phyloP scores from a whole-genome alignment of 2,329 filamentous ascomycete genomes.

The Neofusicoccum cordaticola region DNA sequence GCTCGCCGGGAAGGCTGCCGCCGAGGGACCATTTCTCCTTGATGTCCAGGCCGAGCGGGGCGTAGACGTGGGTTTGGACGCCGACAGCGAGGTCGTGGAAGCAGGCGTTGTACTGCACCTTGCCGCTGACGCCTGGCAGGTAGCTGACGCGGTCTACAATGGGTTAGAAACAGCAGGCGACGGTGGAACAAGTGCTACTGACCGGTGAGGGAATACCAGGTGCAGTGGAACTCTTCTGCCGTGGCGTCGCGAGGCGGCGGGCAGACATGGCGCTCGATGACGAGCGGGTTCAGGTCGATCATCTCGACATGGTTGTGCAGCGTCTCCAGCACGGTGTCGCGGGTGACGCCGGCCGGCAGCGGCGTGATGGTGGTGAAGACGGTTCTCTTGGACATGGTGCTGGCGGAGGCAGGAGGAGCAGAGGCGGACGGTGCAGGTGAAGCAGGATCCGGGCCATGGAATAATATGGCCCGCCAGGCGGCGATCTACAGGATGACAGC shows the following conservation, averaged over 20 bases:
- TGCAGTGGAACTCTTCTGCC: slow-evolving; percentile 67
- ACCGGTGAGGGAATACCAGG: slow-evolving; percentile 64
- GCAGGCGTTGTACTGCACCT: slow-evolving; percentile 74
- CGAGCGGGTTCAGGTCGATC: slow-evolving; percentile 84
- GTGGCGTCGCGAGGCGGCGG: slow-evolving; percentile 64
- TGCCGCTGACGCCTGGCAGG: slow-evolving; percentile 65
- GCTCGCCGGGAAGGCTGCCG: slow-evolving; percentile 69
- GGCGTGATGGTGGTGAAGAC: slow-evolving; percentile 78
- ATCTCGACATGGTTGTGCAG: slow-evolving; percentile 77
- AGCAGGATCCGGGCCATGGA: background rate
- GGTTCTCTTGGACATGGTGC: slow-evolving; percentile 65
- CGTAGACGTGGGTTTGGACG: slow-evolving; percentile 79
- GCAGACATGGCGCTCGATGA: slow-evolving; percentile 68
- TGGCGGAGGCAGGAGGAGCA: background rate
- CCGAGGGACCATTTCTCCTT: slow-evolving; percentile 74
- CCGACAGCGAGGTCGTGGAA: slow-evolving; percentile 73
- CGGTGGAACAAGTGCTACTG: background rate
- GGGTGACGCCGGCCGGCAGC: slow-evolving; percentile 65
- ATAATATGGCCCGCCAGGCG: background rate
- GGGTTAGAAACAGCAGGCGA: slow-evolving; percentile 54
- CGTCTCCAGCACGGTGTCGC: slow-evolving; percentile 69
- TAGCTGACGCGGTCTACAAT: slow-evolving; percentile 71
- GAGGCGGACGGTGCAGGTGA: background rate
- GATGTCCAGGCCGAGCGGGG: slow-evolving; percentile 77
- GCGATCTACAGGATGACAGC: background rate